Conservation (phyloP, 164 flowering plant species). For the Saururus chinensis region DNA sequence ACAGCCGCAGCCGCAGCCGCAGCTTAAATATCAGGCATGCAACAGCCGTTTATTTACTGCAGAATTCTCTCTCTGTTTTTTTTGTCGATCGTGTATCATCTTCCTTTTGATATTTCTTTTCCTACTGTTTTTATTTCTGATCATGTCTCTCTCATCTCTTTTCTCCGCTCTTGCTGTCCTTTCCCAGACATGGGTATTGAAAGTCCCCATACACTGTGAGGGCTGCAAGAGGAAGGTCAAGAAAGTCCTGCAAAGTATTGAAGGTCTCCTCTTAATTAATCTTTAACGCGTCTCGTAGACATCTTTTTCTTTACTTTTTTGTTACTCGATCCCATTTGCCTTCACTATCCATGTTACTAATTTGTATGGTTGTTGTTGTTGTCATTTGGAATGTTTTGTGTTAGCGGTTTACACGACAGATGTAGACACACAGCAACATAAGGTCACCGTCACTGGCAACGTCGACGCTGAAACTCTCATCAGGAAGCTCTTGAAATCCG, state of each 20-base stretch:
- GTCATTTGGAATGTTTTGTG: background rate
- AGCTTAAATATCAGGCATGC: conserved; percentile 34
- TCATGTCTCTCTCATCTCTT: background rate
- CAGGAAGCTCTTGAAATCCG: conserved; percentile 35
- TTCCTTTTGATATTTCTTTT: too few relatives aligned
- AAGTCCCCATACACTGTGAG: conserved; percentile 70
- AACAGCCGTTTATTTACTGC: background rate
- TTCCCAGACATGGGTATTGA: conserved; percentile 66
- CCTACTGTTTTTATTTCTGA: background rate
- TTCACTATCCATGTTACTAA: background rate
- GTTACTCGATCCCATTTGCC: background rate
- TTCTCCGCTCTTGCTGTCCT: background rate
- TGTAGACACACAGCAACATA: conserved; percentile 40
- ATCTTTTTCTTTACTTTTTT: background rate
- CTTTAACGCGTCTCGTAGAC: too few relatives aligned
- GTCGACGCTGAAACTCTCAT: conserved; percentile 41
- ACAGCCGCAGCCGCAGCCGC: conserved; percentile 19
- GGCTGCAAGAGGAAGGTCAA: conserved; percentile 81
- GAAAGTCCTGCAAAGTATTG: conserved; percentile 57
- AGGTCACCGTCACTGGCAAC: conserved; percentile 51
- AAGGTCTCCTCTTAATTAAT: conserved; percentile 24
- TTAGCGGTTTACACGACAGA: conserved; percentile 43
- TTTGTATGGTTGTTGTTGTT: background rate
- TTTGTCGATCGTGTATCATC: too few relatives aligned
- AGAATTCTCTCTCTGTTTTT: too few relatives aligned